Percentiles rank a stretch among this genome's conserved stretches.
Evolutionary conservation across 2,329 filamentous ascomycete species (phyloP).

Genomic region (Raffaelea arxii): DNA sequence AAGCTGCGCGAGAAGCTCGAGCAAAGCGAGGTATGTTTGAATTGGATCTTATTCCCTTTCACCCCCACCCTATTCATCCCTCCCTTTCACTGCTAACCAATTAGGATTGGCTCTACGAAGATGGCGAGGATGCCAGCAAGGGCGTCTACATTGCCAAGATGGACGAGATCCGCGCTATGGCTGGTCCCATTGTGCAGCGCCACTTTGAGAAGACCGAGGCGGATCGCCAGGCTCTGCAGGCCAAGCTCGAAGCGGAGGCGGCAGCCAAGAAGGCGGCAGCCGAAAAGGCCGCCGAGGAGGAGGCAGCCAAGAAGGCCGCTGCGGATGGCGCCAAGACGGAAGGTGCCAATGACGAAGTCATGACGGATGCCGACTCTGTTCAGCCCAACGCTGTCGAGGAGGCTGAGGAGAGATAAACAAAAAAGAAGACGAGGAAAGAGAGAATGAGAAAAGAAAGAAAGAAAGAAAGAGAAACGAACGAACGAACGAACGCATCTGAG

Average conservation of each 20-base stretch:
- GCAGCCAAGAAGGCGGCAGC: constrained; percentile 61
- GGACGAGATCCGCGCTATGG: constrained; percentile 85
- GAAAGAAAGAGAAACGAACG: neutral
- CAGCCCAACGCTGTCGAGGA: constrained; percentile 12
- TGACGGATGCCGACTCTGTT: constrained; percentile 48
- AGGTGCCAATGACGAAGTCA: constrained; percentile 40
- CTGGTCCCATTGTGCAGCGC: constrained; percentile 84
- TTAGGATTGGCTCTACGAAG: constrained; percentile 97
- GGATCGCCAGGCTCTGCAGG: constrained; percentile 70
- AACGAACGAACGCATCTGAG: no score
- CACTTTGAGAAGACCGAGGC: constrained; percentile 91
- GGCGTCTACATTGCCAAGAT: constrained; percentile 90
- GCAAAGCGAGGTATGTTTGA: constrained; percentile 64
- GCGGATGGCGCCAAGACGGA: constrained; percentile 27
- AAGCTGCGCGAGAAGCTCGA: constrained; percentile 78
- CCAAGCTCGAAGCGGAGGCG: constrained; percentile 67
- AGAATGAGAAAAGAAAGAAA: neutral
- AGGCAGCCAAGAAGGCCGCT: constrained; percentile 33
- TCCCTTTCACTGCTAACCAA: neutral
- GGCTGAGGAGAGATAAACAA: constrained; percentile 1
- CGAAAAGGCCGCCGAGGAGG: constrained; percentile 42
- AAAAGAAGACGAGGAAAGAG: neutral
- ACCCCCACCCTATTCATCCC: no score
- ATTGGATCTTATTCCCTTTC: constrained; percentile 6
- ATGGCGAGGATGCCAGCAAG: constrained; percentile 90